Base-by-base conservation (phyloP, 1,284 basidiomycete species). In the Ceratobasidium sp. region DNA sequence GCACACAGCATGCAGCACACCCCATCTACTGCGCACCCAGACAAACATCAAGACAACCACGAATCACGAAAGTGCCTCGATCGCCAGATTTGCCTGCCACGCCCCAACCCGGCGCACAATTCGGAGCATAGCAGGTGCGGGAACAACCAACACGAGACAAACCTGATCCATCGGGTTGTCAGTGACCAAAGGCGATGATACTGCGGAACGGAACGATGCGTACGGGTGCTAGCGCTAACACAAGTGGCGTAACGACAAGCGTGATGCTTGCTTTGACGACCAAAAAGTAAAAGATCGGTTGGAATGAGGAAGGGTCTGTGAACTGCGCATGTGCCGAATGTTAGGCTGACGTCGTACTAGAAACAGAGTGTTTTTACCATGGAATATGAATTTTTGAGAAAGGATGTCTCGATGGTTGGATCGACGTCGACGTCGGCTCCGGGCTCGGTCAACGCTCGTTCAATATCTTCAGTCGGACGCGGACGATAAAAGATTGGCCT, bases 241-340 rank as follows among this genome's bases (percentile, higher is more conserved):
- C 82, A 18, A 86, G 81, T 18, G 93, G 82, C 5, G 88, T 88
- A 41, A 94, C 85, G 23, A 92, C 84, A n/a, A 94, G 83, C 2
- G 93, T 93, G 82, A 94, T 92, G 52, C 89, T 87, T 1, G 93
- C 92, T 83, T 94, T 94, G 86, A 94, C 90, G 76, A 94, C 91
- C 77, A 94, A 88, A 84, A 94, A 94, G 83, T 94, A 94, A 86
- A 94, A 94, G 4, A 94, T 87, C 0, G 93, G 90, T 85, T 92
- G 92, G 83, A 93, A 94, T 33, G 92, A 92, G 16, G 91, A 93
- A 55, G 91, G 85, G 81, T 94, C 93, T 60, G 91, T 90, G 83
- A 94, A 94, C 92, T 94, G 81, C 59, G 54, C 69, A n/a, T 27
- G 33, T 18, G n/a, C 35, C 6, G 44, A 23, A 66, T 0, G 52